These are phyloP conservation scores for Sequoia sempervirens DNA, from an alignment of 75 land plant genomes.

Conservation along the genomic window DNA sequence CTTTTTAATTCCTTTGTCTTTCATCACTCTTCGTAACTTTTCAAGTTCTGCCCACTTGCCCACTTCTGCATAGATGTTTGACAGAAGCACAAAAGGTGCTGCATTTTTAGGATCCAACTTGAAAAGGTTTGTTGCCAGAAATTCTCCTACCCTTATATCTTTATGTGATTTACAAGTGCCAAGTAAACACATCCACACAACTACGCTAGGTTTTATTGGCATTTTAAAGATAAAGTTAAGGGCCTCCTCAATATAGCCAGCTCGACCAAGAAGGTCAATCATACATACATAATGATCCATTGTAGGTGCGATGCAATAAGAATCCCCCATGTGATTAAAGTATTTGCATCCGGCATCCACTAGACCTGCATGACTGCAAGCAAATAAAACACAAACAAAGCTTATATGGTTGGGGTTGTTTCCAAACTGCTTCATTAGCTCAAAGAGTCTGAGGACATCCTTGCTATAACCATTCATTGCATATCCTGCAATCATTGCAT, in stretches of 20 bases:
- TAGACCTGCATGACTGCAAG: too few species aligned
- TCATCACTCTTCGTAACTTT: not conserved
- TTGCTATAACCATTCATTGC: not conserved
- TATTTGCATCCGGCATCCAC: too few species aligned
- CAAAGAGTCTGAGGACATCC: too few species aligned
- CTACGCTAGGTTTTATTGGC: not conserved
- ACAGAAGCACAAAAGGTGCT: not conserved
- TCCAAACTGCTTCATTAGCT: too few species aligned
- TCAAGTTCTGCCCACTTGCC: not conserved
- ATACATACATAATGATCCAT: too few species aligned
- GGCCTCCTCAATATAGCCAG: not conserved
- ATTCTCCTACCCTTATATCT: slow-evolving; percentile 2
- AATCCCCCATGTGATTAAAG: too few species aligned
- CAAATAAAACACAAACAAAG: too few species aligned
- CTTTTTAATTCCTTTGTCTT: not conserved
- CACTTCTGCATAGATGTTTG: not conserved
- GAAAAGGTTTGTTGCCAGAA: not conserved
- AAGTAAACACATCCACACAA: not conserved
- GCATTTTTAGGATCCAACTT: too few species aligned
- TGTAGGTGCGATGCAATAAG: too few species aligned
- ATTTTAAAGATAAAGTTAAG: not conserved
- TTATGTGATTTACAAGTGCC: not conserved
- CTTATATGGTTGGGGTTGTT: too few species aligned
- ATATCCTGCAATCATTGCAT: slow-evolving; percentile 3
- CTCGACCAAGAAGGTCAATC: not conserved